Base-by-base conservation (phyloP, 257 asterid genomes). In the Buddleja alternifolia region DNA sequence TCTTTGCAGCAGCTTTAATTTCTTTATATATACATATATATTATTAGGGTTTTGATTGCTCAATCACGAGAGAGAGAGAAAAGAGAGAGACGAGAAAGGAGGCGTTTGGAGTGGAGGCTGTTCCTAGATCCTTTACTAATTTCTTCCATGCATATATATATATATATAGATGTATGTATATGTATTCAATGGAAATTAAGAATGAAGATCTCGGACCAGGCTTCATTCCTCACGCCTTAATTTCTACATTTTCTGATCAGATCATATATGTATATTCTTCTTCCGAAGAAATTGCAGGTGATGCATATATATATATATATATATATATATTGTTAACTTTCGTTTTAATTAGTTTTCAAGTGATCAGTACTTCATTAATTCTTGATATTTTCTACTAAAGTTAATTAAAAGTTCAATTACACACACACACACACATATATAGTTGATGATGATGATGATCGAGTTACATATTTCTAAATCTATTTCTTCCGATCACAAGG, bases 91-190 rank as follows among this genome's bases (percentile, higher is more conserved):
- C 19, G 41, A 56, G 76, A 69, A 78, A 73, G 73, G 72, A 70
- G 87, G 90, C 39, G 95, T 90, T 76, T 71, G 96, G 92, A 89
- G 81, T 85, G 96, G 66, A 87, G 96, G 77, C 90, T 87, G 96
- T 60, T 75, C 81, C 81, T 67, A 80, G 84, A 80, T 73, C 80
- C 32, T 8, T 21, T 16, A 12, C 16, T 34, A 3, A 9, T 4
- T 45, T n/a, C 15, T 11, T 34, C 20, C 65, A 47, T 72, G 55
- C 69, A 66, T 45, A 51, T 10, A n/a, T 29, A 29, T 29, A 29
- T 29, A 29, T 29, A 29, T 29, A 29, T 29, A 29, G 2, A 19
- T 71, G 14, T 3, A 9, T 10, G 54, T 8, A 14, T 16, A 39
- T 34, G 50, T 1, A 14, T 39, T 36, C 16, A 52, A 11, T 29